Conservation (phyloP, 2,329 filamentous ascomycete genomes). For the Chaetoscypha palmicola region DNA sequence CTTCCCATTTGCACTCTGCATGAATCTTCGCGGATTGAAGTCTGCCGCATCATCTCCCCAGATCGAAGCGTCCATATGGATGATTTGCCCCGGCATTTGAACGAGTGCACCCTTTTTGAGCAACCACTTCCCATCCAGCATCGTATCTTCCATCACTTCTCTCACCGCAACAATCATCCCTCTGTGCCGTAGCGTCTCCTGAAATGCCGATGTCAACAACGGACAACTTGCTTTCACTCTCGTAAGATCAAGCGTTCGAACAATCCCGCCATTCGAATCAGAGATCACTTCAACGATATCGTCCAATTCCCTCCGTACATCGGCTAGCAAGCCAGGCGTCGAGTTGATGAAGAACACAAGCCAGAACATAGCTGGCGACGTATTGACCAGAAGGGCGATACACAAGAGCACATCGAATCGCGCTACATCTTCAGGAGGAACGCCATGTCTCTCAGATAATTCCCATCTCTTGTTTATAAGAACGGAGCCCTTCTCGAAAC, state of each 20-base stretch:
- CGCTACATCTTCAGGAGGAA: conserved; percentile 33
- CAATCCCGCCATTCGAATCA: conserved; percentile 13
- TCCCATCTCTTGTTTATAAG: conserved; percentile 34
- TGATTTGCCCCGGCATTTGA: conserved; percentile 31
- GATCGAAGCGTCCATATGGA: conserved; percentile 29
- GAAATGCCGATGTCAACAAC: conserved; percentile 34
- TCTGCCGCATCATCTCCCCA: conserved; percentile 30
- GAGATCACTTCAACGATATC: not conserved
- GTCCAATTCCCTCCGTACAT: conserved; percentile 23
- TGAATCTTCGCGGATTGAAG: conserved; percentile 33
- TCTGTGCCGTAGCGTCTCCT: conserved; percentile 36
- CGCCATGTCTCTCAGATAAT: conserved; percentile 26
- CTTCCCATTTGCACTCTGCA: conserved; percentile 19
- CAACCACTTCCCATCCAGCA: conserved; percentile 30
- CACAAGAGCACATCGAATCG: conserved; percentile 36
- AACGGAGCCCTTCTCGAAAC: conserved; percentile 34
- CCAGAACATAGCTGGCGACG: conserved; percentile 36
- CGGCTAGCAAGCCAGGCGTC: conserved; percentile 25
- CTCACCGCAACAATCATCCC: conserved; percentile 34
- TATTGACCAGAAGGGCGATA: conserved; percentile 37
- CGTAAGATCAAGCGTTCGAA: conserved; percentile 3
- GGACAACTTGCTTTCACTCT: conserved; percentile 27
- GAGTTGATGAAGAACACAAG: conserved; percentile 34
- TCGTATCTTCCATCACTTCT: conserved; percentile 32
- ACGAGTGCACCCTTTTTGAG: conserved; percentile 32